Percentiles rank a stretch among this genome's conserved stretches.
Evolutionary conservation across 2,329 filamentous ascomycete genomes (phyloP).

Genomic region (Colletotrichum lupini): DNA sequence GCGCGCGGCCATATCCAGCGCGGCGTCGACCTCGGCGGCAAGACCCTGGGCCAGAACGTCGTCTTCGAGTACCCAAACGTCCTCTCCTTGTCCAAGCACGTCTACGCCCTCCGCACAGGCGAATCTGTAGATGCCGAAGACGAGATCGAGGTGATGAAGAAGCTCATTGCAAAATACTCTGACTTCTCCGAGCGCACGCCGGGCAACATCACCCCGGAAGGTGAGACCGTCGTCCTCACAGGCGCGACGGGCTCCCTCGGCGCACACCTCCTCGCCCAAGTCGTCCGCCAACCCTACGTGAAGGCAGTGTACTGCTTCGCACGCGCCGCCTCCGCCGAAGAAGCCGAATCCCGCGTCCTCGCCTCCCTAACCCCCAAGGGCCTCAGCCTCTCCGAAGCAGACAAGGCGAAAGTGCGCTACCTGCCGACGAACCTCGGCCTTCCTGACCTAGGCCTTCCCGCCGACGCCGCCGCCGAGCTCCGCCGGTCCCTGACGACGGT

Average conservation of each 20-base stretch:
- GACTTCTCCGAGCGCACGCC: slow-evolving; percentile 41
- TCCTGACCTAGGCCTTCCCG: slow-evolving; percentile 51
- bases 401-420: slow-evolving; percentile 48
- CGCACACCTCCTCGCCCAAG: slow-evolving; percentile 66
- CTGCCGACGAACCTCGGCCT: slow-evolving; percentile 54
- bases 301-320: slow-evolving; percentile 61
- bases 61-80: slow-evolving; percentile 55
- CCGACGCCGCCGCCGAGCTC: slow-evolving; percentile 42
- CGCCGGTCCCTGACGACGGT: slow-evolving; percentile 50
- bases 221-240: slow-evolving; percentile 60
- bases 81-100: slow-evolving; percentile 46
- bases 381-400: slow-evolving; percentile 47
- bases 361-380: slow-evolving; percentile 46
- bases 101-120: slow-evolving; percentile 40
- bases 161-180: slow-evolving; percentile 51
- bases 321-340: slow-evolving; percentile 51
- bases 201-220: slow-evolving; percentile 39
- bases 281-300: slow-evolving; percentile 69
- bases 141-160: slow-evolving; percentile 46
- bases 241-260: slow-evolving; percentile 72
- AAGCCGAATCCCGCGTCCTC: slow-evolving; percentile 44
- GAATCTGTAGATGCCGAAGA: slow-evolving; percentile 31
- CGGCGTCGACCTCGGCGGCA: slow-evolving; percentile 48
- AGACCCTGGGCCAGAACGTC: slow-evolving; percentile 47
- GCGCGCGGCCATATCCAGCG: slow-evolving; percentile 52